Evolutionary conservation across 345 rosid species (phyloP), one percentile per base, ranked within the genome.

Genomic region (Euclidium syriacum): DNA sequence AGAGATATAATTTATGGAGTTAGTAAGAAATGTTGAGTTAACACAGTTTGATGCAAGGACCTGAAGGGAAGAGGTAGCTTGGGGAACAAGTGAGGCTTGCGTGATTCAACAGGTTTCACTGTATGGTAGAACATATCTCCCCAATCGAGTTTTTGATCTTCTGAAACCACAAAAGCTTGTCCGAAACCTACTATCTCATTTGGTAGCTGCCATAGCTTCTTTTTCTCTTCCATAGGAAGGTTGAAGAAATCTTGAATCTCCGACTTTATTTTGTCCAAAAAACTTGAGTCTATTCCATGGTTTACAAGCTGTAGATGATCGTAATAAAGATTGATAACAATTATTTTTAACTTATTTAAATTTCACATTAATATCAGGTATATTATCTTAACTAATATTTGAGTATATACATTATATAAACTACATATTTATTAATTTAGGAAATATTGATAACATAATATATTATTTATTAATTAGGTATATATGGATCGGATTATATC

Each of bases 81-180:
- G 15, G 71, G 65, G 55, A 76, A 53, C 38, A 76, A 65, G 38
- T 72, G 67, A 58, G 77, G 67, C 15, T 42, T 72, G 33, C 77
- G 59, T 10, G 1, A 18, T 30, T 43, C 32, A 42, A 35, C 30
- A 30, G 80, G 80, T 26, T 63, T 49, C 7, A 64, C 23, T 3
- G 30, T 15, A 14, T 6, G 39, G 24, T 2, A 73, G 58, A 68
- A 77, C 57, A 64, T 0, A 6, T 77, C 77, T 32, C 42, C 68
- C 80, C 77, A 77, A 7, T 77, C 71, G 6, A 73, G 80, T 38
- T 69, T 77, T 52, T 73, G 73, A 19, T 75, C 72, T 40, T 60
- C 66, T 24, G 77, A 62, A 50, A 58, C 58, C 25, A 73, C 74
- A 53, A 62, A 72, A 41, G 67, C 64, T 47, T 76, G 79, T 22